Conservation (phyloP, 768 basidiomycete species). For the Trametes villosa region DNA sequence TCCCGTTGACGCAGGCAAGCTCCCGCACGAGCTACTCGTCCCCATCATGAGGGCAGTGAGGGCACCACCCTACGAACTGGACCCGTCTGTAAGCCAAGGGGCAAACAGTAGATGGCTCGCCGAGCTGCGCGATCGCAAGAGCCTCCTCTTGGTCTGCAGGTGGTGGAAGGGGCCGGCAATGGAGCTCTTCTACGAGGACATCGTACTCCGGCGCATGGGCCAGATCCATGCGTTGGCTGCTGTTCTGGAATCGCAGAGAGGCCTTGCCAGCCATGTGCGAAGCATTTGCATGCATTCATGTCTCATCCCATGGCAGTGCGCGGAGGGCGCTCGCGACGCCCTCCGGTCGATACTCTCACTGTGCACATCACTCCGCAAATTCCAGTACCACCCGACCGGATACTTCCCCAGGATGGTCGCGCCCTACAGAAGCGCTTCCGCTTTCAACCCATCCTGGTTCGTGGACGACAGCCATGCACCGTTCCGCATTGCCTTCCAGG, state of each 20-base stretch:
- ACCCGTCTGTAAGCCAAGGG: conserved; percentile 1
- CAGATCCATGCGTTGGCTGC: conserved; percentile 1
- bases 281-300: conserved; percentile 6
- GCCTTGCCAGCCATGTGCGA: background rate
- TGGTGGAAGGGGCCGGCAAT: conserved; percentile 8
- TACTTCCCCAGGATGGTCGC: background rate
- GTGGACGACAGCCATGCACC: background rate
- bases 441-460: background rate
- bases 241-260: background rate
- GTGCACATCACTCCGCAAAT: conserved; percentile 4
- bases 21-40: conserved; percentile 11
- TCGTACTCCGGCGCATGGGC: conserved; percentile 13
- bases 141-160: conserved; percentile 13
- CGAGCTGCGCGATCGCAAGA: conserved; percentile 9
- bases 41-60: background rate
- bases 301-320: conserved; percentile 5
- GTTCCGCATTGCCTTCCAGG: background rate
- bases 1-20: background rate
- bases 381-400: background rate
- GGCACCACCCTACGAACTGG: background rate
- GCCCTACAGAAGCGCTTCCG: too few species aligned
- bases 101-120: background rate
- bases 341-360: background rate
- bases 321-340: background rate
- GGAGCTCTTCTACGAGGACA: conserved; percentile 13